Percentiles rank a stretch among this genome's conserved stretches.
phyloP scores from a whole-genome alignment of 495 filamentous ascomycete genomes.

The Friedmanniomyces endolithicus region DNA sequence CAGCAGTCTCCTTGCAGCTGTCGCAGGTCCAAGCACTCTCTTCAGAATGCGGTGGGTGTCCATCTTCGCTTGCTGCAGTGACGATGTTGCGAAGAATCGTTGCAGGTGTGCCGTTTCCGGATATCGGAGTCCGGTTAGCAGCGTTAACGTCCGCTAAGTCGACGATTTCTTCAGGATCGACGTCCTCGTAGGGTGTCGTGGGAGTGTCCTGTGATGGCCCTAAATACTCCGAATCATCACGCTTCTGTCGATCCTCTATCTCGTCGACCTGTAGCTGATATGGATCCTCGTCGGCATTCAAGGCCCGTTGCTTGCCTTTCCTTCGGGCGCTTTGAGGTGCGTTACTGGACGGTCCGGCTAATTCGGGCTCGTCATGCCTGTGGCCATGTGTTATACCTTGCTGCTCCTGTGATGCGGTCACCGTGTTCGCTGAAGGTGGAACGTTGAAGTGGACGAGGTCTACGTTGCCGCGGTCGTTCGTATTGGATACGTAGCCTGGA shows the following conservation, averaged over 20 bases:
- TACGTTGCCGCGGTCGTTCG: background rate
- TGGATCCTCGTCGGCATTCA: background rate
- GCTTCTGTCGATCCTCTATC: background rate
- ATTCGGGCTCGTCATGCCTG: background rate
- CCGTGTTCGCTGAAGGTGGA: background rate
- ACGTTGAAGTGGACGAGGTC: background rate
- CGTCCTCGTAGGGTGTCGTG: background rate
- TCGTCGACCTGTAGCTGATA: background rate
- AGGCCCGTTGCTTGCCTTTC: no score
- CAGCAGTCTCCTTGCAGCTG: no score
- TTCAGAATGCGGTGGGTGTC: no score
- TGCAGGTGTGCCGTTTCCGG: background rate
- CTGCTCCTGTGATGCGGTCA: background rate
- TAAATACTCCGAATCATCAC: background rate
- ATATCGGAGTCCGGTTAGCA: background rate
- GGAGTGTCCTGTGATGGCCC: background rate
- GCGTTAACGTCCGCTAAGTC: background rate
- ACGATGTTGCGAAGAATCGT: no score
- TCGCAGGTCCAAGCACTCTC: no score
- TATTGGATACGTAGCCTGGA: background rate
- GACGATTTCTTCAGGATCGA: background rate
- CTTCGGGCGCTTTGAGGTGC: no score
- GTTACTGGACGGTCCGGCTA: no score
- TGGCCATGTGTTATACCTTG: background rate
- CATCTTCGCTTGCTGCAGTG: no score